phyloP scores from a whole-genome alignment of 2,329 filamentous ascomycete species.

The Alternaria panax region DNA sequence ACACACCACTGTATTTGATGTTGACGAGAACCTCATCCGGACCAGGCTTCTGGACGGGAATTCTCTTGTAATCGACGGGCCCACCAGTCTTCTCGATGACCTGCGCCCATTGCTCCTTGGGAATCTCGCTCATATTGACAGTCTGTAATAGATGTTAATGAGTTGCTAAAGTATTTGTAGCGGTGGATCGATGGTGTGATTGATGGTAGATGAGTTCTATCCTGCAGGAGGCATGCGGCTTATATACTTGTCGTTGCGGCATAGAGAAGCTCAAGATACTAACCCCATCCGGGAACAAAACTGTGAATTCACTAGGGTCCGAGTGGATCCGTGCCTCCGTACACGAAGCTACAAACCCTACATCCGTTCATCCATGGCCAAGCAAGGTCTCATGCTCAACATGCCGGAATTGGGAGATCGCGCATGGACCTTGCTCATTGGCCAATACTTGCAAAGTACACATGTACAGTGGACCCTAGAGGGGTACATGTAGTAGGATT shows the following conservation, averaged over 20 bases:
- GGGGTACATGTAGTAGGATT: constrained; percentile 28
- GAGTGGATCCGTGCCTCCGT: constrained; percentile 15
- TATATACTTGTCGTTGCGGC: constrained; percentile 28
- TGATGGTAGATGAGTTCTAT: constrained; percentile 10
- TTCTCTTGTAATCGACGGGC: constrained; percentile 75
- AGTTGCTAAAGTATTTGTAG: constrained; percentile 6
- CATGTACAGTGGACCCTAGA: constrained; percentile 28
- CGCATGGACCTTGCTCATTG: constrained; percentile 11
- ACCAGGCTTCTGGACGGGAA: constrained; percentile 80
- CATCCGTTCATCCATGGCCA: constrained; percentile 33
- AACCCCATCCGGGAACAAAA: constrained; percentile 20
- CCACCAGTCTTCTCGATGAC: constrained; percentile 84
- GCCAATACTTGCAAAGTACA: constrained; percentile 15
- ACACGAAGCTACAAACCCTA: constrained; percentile 19
- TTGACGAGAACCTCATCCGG: constrained; percentile 92
- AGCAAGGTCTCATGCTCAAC: constrained; percentile 29
- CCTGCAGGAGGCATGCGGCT: constrained; percentile 13
- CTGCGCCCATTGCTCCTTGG: constrained; percentile 88
- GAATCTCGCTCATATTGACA: constrained; percentile 65
- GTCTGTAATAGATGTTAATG: not conserved
- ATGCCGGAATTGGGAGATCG: constrained; percentile 25
- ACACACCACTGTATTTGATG: constrained; percentile 89
- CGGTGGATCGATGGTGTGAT: constrained; percentile 16
- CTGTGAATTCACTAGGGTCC: constrained; percentile 14
- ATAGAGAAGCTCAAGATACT: constrained; percentile 12